A percentile compares a stretch with the other conserved stretches of the same genome.
These are phyloP conservation scores for Fusarium sp. DNA, from an alignment of 2,329 filamentous ascomycete genomes.

Conservation along the genomic window DNA sequence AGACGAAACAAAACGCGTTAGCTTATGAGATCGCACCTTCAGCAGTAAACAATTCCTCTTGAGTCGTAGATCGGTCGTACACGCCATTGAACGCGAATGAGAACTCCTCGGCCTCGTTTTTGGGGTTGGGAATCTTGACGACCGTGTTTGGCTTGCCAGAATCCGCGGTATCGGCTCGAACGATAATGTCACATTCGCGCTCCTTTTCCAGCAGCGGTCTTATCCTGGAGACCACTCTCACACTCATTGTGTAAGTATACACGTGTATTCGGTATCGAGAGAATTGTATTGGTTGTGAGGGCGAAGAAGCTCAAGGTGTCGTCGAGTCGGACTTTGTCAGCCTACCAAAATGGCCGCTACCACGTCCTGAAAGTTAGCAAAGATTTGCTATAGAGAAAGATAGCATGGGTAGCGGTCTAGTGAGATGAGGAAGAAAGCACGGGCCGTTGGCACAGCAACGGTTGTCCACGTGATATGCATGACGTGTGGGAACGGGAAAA, in stretches of 20 bases:
- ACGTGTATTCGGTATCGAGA: constrained; percentile 9
- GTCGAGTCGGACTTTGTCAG: constrained; percentile 33
- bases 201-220: constrained; percentile 88
- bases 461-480: constrained; percentile 32
- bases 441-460: constrained; percentile 44
- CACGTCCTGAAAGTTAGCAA: constrained; percentile 35
- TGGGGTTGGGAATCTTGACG: constrained; percentile 91
- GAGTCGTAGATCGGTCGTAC: constrained; percentile 81
- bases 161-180: constrained; percentile 72
- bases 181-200: constrained; percentile 87
- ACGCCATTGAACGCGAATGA: constrained; percentile 96
- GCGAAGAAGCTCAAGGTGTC: constrained; percentile 25
- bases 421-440: constrained; percentile 17
- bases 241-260: constrained; percentile 60
- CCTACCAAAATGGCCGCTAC: constrained; percentile 42
- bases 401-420: constrained; percentile 23
- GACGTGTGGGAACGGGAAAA: constrained; percentile 47
- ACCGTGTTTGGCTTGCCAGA: constrained; percentile 71
- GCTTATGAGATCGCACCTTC: constrained; percentile 71
- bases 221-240: constrained; percentile 90
- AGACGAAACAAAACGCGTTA: constrained; percentile 3
- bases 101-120: constrained; percentile 90
- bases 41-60: constrained; percentile 87
- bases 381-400: constrained; percentile 32
- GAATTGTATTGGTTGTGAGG: constrained; percentile 19